Conservation (phyloP, 2,329 filamentous ascomycete species). For the Aspergillus alliaceus region DNA sequence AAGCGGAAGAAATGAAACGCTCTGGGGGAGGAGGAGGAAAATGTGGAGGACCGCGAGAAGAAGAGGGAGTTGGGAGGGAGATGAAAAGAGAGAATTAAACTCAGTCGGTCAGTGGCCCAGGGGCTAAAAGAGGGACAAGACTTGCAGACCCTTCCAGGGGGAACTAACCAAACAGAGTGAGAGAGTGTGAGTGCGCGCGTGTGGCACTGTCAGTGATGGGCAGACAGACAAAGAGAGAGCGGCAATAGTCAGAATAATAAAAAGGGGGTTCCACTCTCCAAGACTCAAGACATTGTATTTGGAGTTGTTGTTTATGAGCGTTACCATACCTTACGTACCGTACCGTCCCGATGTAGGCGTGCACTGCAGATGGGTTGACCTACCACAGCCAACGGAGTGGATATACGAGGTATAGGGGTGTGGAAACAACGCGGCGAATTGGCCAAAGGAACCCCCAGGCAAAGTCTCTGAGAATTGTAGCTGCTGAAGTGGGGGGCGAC, state of each 20-base stretch:
- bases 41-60: conserved; percentile 22
- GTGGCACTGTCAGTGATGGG: conserved; percentile 6
- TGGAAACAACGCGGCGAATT: conserved; percentile 4
- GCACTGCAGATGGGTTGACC: background rate
- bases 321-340: conserved; percentile 2
- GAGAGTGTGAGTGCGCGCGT: conserved; percentile 4
- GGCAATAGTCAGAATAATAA: conserved; percentile 10
- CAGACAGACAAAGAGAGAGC: conserved; percentile 6
- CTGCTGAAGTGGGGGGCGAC: conserved; percentile 4
- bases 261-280: conserved; percentile 12
- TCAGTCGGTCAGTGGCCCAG: conserved; percentile 14
- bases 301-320: background rate
- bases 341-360: background rate
- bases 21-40: conserved; percentile 22
- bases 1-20: conserved; percentile 21
- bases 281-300: conserved; percentile 11
- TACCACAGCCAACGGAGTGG: background rate
- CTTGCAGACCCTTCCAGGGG: conserved; percentile 14
- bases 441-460: conserved; percentile 2
- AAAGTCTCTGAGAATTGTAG: conserved; percentile 9
- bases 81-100: conserved; percentile 20
- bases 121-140: conserved; percentile 11
- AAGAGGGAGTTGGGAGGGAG: conserved; percentile 23
- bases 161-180: background rate
- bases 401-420: background rate